Evolutionary conservation across 2,329 filamentous ascomycete genomes (phyloP).

Genomic region (Penicillium griseofulvum): DNA sequence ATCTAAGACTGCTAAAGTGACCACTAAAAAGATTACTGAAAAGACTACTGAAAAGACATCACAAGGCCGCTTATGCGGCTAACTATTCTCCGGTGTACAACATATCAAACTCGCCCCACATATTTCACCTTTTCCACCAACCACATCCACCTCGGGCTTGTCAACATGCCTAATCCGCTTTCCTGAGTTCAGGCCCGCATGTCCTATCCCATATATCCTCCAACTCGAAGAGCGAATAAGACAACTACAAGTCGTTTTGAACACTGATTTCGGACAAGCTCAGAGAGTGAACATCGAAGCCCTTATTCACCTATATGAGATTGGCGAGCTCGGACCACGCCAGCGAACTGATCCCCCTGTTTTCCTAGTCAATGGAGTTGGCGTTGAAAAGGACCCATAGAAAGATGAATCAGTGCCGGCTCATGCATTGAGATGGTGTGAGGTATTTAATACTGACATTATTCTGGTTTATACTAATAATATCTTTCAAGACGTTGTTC

Average conservation of each 20-base stretch:
- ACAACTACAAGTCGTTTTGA: not conserved
- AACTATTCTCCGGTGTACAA: no score
- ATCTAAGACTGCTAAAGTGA: no score
- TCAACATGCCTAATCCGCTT: constrained; percentile 1
- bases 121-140: not conserved
- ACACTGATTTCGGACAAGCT: constrained; percentile 2
- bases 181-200: constrained; percentile 2
- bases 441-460: not conserved
- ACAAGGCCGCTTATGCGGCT: no score
- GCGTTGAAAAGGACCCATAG: not conserved
- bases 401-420: not conserved
- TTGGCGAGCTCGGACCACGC: constrained; percentile 3
- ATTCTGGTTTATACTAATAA: not conserved
- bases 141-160: constrained; percentile 1
- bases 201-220: constrained; percentile 2
- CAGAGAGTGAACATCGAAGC: constrained; percentile 5
- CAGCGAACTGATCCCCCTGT: constrained; percentile 1
- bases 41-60: no score
- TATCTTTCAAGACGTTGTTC: not conserved
- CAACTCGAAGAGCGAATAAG: constrained; percentile 1
- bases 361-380: not conserved
- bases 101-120: no score
- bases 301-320: constrained; percentile 7
- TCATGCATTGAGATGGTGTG: not conserved
- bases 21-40: no score